phyloP scores from a whole-genome alignment of 768 basidiomycete genomes.

The Filobasidium floriforme region DNA sequence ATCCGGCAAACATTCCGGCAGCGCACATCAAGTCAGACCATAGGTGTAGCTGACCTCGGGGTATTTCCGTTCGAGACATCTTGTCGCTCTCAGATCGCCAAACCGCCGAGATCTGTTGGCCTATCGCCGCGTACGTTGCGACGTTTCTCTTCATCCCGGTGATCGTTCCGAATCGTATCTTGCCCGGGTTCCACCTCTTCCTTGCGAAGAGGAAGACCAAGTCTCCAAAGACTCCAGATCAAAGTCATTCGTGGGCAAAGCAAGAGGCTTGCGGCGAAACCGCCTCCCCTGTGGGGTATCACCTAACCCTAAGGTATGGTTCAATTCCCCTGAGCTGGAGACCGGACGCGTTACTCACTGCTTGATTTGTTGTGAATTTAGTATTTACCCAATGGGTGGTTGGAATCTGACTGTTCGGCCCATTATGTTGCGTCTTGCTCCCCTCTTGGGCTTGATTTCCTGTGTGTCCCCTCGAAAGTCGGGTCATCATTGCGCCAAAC shows the following conservation, averaged over 20 bases:
- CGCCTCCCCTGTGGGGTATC: background rate
- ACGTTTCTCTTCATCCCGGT: background rate
- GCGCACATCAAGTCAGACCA: no score
- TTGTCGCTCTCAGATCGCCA: background rate
- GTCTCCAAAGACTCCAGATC: background rate
- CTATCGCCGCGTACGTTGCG: background rate
- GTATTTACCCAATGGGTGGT: background rate
- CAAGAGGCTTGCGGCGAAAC: background rate
- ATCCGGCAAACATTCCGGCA: no score
- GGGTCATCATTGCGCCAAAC: background rate
- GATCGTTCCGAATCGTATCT: background rate
- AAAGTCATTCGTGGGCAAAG: background rate
- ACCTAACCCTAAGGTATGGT: constrained; percentile 6
- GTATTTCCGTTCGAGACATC: background rate
- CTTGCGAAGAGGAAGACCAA: no score
- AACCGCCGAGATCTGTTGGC: background rate
- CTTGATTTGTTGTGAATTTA: background rate
- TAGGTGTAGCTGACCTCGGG: no score
- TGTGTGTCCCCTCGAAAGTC: constrained; percentile 1
- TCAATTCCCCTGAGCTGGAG: background rate
- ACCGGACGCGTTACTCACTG: background rate
- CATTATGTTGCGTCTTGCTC: background rate
- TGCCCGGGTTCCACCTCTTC: background rate
- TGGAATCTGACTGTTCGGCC: background rate
- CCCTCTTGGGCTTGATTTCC: background rate